Base-by-base conservation (phyloP, 129 eudicot genomes). In the Escallonia rubra region DNA sequence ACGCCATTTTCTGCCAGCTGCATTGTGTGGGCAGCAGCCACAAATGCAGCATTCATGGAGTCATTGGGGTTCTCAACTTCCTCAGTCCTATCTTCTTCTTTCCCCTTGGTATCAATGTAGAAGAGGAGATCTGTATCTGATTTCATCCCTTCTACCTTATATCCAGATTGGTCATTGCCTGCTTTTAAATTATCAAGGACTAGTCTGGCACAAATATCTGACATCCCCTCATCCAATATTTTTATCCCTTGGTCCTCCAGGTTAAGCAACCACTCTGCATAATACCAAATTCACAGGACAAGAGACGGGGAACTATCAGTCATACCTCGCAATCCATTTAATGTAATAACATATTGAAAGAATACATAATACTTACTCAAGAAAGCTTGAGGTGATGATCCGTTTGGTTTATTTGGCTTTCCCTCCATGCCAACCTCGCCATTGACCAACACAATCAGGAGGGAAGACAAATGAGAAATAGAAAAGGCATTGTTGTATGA, bases 91-190 rank as follows among this genome's bases (percentile, higher is more conserved):
- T 74, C 50, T 7, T 79, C 78, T 51, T 69, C 77, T 49, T 68
- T 73, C 43, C 96, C 92, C 52, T 85, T 83, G 63, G 78, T 89
- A 63, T 85, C 96, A 16, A 89, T 78, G 76, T 77, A 78, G 66
- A 89, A 89, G n/a, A 50, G 70, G 43, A 77, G 15, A 70, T 79
- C 85, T 2, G 70, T 15, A 46, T 78, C 89, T n/a, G 50, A 51
- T 15, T 73, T 70, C 74, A 76, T 77, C 40, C 51, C 64, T 13
- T 69, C 66, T 43, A n/a, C 55, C 59, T 53, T 70, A 39, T 23
- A 40, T 8, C 76, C 76, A 12, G 56, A 71, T 59, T 49, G 78
- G 68, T 82, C 90, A 14, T 54, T 8, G 41, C 74, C 75, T 43
- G 67, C 69, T 40, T 74, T 71, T 64, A 79, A 63, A 74, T 59